Conservation (phyloP, 1,139 yeast species). For the Yamadazyma siamensis region DNA sequence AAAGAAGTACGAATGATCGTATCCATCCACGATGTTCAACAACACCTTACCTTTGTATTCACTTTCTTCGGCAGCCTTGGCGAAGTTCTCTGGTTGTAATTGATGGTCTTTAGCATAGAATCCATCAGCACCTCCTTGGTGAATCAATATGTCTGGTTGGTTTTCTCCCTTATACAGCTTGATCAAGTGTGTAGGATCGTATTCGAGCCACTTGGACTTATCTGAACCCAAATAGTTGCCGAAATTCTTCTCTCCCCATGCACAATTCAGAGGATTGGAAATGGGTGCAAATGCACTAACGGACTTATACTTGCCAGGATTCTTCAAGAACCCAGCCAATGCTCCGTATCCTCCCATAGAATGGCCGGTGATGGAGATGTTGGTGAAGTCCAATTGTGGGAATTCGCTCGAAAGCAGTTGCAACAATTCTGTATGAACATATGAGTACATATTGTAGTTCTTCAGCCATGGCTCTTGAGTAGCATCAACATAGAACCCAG, state of each 20-base stretch:
- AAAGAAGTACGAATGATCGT: conserved; percentile 89
- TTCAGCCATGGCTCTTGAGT: conserved; percentile 65
- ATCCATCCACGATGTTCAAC: conserved; percentile 70
- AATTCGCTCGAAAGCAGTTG: conserved; percentile 43
- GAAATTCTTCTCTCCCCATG: conserved; percentile 86
- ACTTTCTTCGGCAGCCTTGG: conserved; percentile 58
- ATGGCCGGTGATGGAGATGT: conserved; percentile 81
- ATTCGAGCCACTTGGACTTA: conserved; percentile 57
- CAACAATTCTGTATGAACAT: conserved; percentile 74
- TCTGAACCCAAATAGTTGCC: conserved; percentile 70
- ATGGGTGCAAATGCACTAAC: conserved; percentile 94
- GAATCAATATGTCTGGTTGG: conserved; percentile 67
- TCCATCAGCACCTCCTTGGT: conserved; percentile 75
- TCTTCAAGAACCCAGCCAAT: conserved; percentile 66
- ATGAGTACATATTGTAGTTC: conserved; percentile 84
- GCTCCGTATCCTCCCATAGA: conserved; percentile 99
- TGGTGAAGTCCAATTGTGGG: conserved; percentile 51
- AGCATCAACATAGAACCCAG: conserved; percentile 91
- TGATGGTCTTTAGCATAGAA: conserved; percentile 63
- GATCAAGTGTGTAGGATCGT: conserved; percentile 80
- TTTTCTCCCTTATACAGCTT: conserved; percentile 48
- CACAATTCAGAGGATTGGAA: conserved; percentile 67
- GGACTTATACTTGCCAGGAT: conserved; percentile 73
- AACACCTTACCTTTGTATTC: conserved; percentile 60
- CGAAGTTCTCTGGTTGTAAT: conserved; percentile 73